A percentile compares a stretch with the other conserved stretches of the same genome.
Conservation (phyloP, 805 yeast species). For the Komagataella pseudopastoris region DNA sequence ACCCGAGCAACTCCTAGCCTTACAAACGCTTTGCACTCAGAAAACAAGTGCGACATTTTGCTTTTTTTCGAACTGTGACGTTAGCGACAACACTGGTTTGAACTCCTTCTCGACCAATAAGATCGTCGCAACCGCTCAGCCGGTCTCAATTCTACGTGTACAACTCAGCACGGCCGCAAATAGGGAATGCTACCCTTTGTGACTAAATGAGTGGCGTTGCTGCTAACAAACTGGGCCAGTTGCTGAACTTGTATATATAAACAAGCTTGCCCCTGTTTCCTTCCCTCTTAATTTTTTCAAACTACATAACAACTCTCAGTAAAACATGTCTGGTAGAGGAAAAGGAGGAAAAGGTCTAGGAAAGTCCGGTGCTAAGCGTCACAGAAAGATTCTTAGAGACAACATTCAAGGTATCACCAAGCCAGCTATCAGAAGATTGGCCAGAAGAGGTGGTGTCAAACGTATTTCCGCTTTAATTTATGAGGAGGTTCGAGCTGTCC, state of each 20-base stretch:
- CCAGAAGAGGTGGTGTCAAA: conserved; percentile 99
- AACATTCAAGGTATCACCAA: conserved; percentile 99
- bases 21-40: background rate
- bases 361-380: conserved; percentile 99
- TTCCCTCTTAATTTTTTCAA: conserved; percentile 5
- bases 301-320: conserved; percentile 10
- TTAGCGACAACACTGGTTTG: background rate
- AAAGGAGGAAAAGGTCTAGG: conserved; percentile 99
- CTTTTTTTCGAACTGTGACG: background rate
- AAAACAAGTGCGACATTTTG: background rate
- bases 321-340: conserved; percentile 94
- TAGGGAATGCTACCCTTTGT: background rate
- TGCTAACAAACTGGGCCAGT: background rate
- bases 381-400: conserved; percentile 98
- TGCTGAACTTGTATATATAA: background rate
- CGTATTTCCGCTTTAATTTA: conserved; percentile 98
- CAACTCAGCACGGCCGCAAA: background rate
- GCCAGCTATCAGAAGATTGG: conserved; percentile 99
- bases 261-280: background rate
- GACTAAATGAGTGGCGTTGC: background rate
- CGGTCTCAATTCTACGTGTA: background rate
- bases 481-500: conserved; percentile 97
- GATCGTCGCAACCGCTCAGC: background rate
- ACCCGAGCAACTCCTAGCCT: background rate
- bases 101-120: background rate